These are phyloP conservation scores for Moesziomyces antarcticus DNA, from an alignment of 1,284 basidiomycete species.

Conservation along the genomic window DNA sequence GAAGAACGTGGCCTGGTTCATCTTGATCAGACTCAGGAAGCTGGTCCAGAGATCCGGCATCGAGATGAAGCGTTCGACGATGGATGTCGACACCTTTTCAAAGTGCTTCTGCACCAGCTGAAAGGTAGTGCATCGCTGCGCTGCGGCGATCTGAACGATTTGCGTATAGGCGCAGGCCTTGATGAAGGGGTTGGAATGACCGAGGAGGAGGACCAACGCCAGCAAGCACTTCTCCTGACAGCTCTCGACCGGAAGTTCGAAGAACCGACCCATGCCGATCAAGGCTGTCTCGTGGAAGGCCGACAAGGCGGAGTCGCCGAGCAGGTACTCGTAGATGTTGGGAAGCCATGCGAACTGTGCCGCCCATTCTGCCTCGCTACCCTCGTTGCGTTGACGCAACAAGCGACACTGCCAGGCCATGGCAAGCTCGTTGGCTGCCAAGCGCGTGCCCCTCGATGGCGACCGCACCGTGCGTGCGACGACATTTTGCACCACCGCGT, in stretches of 20 bases:
- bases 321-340: slow-evolving; percentile 16
- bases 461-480: slow-evolving; percentile 20
- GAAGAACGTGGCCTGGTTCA: slow-evolving; percentile 61
- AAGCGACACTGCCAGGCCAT: slow-evolving; percentile 27
- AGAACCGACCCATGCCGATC: slow-evolving; percentile 42
- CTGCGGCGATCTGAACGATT: slow-evolving; percentile 55
- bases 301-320: slow-evolving; percentile 11
- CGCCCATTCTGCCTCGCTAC: slow-evolving; percentile 29
- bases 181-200: slow-evolving; percentile 37
- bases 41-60: slow-evolving; percentile 58
- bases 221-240: slow-evolving; percentile 47
- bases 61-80: slow-evolving; percentile 56
- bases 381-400: slow-evolving; percentile 21
- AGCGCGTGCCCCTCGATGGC: slow-evolving; percentile 12
- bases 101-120: slow-evolving; percentile 62
- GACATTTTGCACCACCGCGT: slow-evolving; percentile 21
- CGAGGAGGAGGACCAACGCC: slow-evolving; percentile 46
- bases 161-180: slow-evolving; percentile 57
- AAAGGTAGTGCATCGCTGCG: slow-evolving; percentile 57
- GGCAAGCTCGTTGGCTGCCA: slow-evolving; percentile 37
- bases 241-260: slow-evolving; percentile 29
- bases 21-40: slow-evolving; percentile 56
- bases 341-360: slow-evolving; percentile 20
- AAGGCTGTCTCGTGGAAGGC: slow-evolving; percentile 44
- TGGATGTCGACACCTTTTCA: slow-evolving; percentile 46